Conservation (phyloP, 2,329 filamentous ascomycete species). For the Ascosphaera apis region DNA sequence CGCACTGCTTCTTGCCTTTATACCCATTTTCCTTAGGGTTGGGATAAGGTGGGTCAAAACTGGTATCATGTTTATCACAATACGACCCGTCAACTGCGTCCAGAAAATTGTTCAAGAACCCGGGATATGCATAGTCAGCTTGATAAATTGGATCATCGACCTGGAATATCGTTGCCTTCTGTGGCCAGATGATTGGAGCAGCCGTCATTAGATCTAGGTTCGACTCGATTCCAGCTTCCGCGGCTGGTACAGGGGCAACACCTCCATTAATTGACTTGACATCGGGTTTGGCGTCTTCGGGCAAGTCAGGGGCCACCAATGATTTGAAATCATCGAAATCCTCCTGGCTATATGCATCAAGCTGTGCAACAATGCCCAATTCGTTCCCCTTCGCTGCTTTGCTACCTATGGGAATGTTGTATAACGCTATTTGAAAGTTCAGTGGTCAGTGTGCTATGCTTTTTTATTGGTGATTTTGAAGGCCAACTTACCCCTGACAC, state of each 20-base stretch:
- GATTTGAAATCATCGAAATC: constrained; percentile 22
- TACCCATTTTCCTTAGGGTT: constrained; percentile 17
- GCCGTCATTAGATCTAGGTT: constrained; percentile 24
- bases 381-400: constrained; percentile 17
- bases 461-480: too few species aligned
- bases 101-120: constrained; percentile 25
- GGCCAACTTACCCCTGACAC: constrained; percentile 16
- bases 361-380: constrained; percentile 22
- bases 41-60: constrained; percentile 22
- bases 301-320: constrained; percentile 14
- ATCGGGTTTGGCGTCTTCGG: constrained; percentile 17
- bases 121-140: constrained; percentile 15
- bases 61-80: constrained; percentile 18
- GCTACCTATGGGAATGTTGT: constrained; percentile 20
- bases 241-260: constrained; percentile 11
- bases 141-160: constrained; percentile 20
- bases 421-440: constrained; percentile 13
- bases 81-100: constrained; percentile 27
- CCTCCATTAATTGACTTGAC: constrained; percentile 20
- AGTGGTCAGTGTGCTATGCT: background rate
- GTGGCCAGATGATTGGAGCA: constrained; percentile 26
- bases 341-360: constrained; percentile 23
- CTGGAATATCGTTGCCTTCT: constrained; percentile 25
- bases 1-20: constrained; percentile 20
- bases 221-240: constrained; percentile 15